Evolutionary conservation across 2,329 filamentous ascomycete species (phyloP).

Genomic region (Ophiocordyceps unilateralis): DNA sequence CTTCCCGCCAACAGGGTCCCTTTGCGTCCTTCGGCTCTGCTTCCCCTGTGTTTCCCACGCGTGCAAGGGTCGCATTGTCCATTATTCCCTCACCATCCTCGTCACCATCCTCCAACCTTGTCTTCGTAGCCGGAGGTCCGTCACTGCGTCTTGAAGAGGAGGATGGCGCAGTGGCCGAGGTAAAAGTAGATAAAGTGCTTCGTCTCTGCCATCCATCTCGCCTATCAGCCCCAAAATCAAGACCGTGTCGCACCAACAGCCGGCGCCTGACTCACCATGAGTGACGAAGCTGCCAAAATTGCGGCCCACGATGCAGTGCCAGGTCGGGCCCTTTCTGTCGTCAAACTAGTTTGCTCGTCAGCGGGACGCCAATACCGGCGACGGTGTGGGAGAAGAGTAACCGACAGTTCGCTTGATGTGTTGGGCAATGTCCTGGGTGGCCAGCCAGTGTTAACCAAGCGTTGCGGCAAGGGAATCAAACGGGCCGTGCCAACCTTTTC

Average conservation of each 20-base stretch:
- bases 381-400: constrained; percentile 1
- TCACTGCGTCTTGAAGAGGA: constrained; percentile 98
- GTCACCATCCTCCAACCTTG: no score
- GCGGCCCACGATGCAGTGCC: constrained; percentile 96
- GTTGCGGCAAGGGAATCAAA: background rate
- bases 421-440: constrained; percentile 69
- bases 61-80: background rate
- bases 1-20: background rate
- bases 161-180: constrained; percentile 91
- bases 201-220: constrained; percentile 48
- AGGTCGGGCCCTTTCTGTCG: constrained; percentile 89
- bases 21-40: background rate
- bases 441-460: constrained; percentile 6
- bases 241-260: background rate
- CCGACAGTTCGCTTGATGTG: constrained; percentile 84
- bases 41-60: background rate
- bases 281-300: constrained; percentile 99
- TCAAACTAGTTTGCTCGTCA: constrained; percentile 53
- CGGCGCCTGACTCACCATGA: constrained; percentile 47
- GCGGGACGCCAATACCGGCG: background rate
- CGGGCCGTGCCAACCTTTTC: constrained; percentile 29
- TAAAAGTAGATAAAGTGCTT: constrained; percentile 99
- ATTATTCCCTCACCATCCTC: background rate
- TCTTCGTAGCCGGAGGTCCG: constrained; percentile 1
- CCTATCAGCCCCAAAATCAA: background rate